A percentile compares a stretch with the other conserved stretches of the same genome.
phyloP scores from a whole-genome alignment of 1,139 yeast genomes.

The Candida gigantensis region DNA sequence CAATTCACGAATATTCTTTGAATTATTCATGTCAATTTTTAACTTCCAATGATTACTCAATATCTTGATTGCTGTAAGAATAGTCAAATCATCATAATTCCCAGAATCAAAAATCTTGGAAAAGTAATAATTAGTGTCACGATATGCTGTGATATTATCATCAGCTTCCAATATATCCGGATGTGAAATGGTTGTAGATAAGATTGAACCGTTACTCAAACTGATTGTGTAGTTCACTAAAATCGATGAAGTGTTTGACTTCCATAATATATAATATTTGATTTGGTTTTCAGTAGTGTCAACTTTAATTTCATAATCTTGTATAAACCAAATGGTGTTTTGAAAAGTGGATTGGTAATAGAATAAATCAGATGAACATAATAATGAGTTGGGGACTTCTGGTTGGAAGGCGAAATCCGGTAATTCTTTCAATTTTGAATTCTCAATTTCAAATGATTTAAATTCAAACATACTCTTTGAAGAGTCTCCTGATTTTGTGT shows the following conservation, averaged over 20 bases:
- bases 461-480: slow-evolving; percentile 25
- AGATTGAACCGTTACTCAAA: slow-evolving; percentile 20
- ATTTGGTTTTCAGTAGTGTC: slow-evolving; percentile 17
- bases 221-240: slow-evolving; percentile 27
- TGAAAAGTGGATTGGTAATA: slow-evolving; percentile 13
- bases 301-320: slow-evolving; percentile 38
- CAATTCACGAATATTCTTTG: slow-evolving; percentile 17
- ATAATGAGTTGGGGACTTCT: slow-evolving; percentile 22
- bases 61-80: slow-evolving; percentile 42
- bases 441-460: slow-evolving; percentile 25
- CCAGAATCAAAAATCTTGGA: slow-evolving; percentile 50
- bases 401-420: slow-evolving; percentile 28
- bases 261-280: slow-evolving; percentile 52
- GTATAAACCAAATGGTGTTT: slow-evolving; percentile 51
- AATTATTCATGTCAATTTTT: slow-evolving; percentile 12
- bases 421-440: slow-evolving; percentile 23
- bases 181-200: slow-evolving; percentile 21
- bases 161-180: slow-evolving; percentile 14
- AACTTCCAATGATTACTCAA: slow-evolving; percentile 27
- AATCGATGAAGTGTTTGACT: slow-evolving; percentile 59
- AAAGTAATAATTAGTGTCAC: slow-evolving; percentile 38
- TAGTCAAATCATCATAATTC: slow-evolving; percentile 43
- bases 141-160: slow-evolving; percentile 27
- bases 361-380: slow-evolving; percentile 10
- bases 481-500: slow-evolving; percentile 11